These are phyloP conservation scores for Termitomyces sp. DNA, from an alignment of 768 basidiomycete genomes.

Conservation along the genomic window DNA sequence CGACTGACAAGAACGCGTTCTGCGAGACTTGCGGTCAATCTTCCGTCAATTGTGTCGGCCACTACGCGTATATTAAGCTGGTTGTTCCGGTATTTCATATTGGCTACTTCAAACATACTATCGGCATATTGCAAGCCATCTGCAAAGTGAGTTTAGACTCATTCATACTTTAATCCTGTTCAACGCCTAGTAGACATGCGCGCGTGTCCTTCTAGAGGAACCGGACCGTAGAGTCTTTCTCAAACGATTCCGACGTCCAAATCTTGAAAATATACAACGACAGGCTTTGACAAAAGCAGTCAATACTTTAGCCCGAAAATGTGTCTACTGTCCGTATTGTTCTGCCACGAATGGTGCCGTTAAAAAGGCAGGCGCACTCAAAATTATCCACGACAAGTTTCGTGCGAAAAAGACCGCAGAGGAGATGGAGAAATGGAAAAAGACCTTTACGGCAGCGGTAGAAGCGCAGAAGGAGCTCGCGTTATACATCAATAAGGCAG, in stretches of 20 bases:
- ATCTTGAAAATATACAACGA: slow-evolving; percentile 91
- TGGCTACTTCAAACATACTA: slow-evolving; percentile 96
- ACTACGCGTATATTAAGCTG: slow-evolving; percentile 98
- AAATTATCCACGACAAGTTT: slow-evolving; percentile 98
- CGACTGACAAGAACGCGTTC: slow-evolving; percentile 86
- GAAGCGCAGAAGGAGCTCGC: slow-evolving; percentile 86
- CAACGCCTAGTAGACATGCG: slow-evolving; percentile 64
- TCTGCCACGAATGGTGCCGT: slow-evolving; percentile 91
- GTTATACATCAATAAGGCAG: slow-evolving; percentile 81
- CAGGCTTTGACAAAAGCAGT: slow-evolving; percentile 81
- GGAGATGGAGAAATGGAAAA: slow-evolving; percentile 85
- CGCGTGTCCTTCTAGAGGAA: slow-evolving; percentile 86
- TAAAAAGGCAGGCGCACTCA: slow-evolving; percentile 92
- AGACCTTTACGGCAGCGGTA: slow-evolving; percentile 76
- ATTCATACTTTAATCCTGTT: background rate
- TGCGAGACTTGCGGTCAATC: slow-evolving; percentile 95
- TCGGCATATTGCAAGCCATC: slow-evolving; percentile 89
- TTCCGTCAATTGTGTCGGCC: slow-evolving; percentile 93
- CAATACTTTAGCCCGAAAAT: slow-evolving; percentile 83
- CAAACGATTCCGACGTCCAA: slow-evolving; percentile 85
- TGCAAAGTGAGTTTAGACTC: slow-evolving; percentile 71
- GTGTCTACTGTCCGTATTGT: slow-evolving; percentile 90
- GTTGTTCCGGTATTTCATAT: slow-evolving; percentile 97
- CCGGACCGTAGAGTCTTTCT: slow-evolving; percentile 81
- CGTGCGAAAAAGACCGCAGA: slow-evolving; percentile 89